Evolutionary conservation across 495 filamentous ascomycete genomes (phyloP), one percentile per base, ranked within the genome.

Genomic region (Symbiotaphrina buchneri): DNA sequence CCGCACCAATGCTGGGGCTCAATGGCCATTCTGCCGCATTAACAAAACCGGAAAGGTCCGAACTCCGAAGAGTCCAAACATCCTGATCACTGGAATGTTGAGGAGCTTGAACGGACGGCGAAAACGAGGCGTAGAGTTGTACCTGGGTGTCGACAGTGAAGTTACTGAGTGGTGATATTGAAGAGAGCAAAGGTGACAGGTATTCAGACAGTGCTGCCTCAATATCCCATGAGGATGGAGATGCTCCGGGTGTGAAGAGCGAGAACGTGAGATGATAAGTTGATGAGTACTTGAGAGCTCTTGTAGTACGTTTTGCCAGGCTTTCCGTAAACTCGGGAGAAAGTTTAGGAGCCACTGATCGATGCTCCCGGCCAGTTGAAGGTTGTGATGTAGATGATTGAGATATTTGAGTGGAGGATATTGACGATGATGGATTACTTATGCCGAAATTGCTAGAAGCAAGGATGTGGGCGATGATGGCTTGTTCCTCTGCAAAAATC

Each of bases 11-110:
- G 44, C 82, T 92, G 10, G 87, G 87, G 41, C 74, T 84, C 17
- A 97, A 53, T 0, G 87, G 87, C 87, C 87, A 97, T 53, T 97
- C 90, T 5, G 87, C 87, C 19, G 82, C 83, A 43, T 97, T 97
- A 51, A 95, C 81, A 45, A 97, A 97, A 19, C 74, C 80, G 28
- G 78, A 79, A 5, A 97, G 61, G 43, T 92, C 83, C 44, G 92
- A 76, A 45, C 79, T 82, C 40, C 67, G 71, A 8, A 95, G 47
- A 2, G 76, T 65, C 65, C 73, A 80, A 4, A 58, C 51, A 6
- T 54, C 53, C 17, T 51, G 47, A 1, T 47, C 23, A 21, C 59
- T 50, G 28, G 73, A 61, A 38, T 53, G 68, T 34, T 65, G 53
- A 0, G 68, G 68, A 10, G 43, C 40, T 6, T 58, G 65, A 10